Evolutionary conservation across 2,329 filamentous ascomycete genomes (phyloP), one percentile per base, ranked within the genome.

Genomic region (Colletotrichum graminicola): DNA sequence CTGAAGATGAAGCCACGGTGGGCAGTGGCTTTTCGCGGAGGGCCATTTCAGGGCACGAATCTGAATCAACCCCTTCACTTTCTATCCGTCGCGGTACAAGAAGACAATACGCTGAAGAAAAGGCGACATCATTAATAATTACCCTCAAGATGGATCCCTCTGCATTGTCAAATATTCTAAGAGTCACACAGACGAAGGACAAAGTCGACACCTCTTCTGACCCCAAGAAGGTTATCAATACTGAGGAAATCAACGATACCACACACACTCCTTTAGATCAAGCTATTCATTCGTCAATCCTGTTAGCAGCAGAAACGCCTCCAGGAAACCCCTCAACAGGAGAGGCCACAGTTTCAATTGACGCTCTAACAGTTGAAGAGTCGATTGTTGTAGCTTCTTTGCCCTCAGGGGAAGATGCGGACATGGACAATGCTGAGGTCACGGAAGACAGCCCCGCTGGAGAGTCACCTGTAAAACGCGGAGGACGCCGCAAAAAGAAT

Each of bases 401-500:
- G n/a, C 29, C n/a, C 11, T 23, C 43, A 14, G 34, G 32, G 34
- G 29, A 34, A 36, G 49, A 59, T 56, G 21, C 21, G 12, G 39
- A 56, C 21, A 26, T 49, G 43, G 32, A 34, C 3, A 29, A 32
- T 36, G 26, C 43, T n/a, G 51, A 70, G 21, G 11, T 12, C 7
- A 10, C 54, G 2, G 39, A 55, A 12, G 55, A 70, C 14, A 21
- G 32, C 6, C 21, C 16, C 16, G 41, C 18, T 34, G 56, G 29
- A 8, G 34, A 39, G 29, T 66, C 32, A 21, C 52, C 45, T 29
- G 49, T 43, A 36, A 62, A 52, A 41, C 60, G 43, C 23, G 59
- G 69, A 62, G 66, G 66, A 18, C 60, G 62, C 34, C 57, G 66
- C 72, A 63, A 65, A 55, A 62, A 60, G 26, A 71, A 57, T 49